Percentiles rank a stretch among this genome's conserved stretches.
Evolutionary conservation across 345 rosid species (phyloP).

Genomic region (Odontarrhena argentea): DNA sequence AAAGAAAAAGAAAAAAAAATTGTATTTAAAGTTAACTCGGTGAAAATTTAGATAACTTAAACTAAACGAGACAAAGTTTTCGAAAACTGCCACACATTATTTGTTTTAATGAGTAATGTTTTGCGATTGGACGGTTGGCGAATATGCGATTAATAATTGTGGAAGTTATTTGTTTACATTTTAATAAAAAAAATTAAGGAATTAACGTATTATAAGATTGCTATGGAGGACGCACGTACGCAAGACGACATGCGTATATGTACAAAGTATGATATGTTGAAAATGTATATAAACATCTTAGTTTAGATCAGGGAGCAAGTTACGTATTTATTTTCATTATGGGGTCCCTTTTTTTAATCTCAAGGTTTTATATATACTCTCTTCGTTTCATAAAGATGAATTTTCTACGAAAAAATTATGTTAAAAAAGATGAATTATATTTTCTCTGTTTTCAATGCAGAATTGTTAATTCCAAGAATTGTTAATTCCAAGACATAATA

Average conservation of each 20-base stretch:
- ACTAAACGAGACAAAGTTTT: background rate
- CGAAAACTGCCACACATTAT: too few species aligned
- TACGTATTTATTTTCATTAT: conserved; percentile 15
- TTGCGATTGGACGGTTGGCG: conserved; percentile 13
- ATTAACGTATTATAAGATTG: background rate
- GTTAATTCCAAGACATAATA: too few species aligned
- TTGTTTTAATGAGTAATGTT: background rate
- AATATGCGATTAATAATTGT: conserved; percentile 14
- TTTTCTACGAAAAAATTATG: too few species aligned
- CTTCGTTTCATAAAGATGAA: too few species aligned
- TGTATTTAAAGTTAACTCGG: background rate
- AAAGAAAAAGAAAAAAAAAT: too few species aligned
- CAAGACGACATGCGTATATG: conserved; percentile 30
- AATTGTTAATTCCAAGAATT: too few species aligned
- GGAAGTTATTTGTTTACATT: background rate
- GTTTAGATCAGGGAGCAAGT: conserved; percentile 25
- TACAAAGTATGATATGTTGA: conserved; percentile 23
- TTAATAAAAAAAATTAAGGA: background rate
- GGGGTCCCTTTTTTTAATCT: conserved; percentile 5
- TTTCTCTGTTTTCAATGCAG: too few species aligned
- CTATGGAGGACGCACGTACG: conserved; percentile 23
- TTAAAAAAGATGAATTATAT: too few species aligned
- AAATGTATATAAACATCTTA: background rate
- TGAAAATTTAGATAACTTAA: background rate
- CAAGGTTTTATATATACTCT: too few species aligned